These are phyloP conservation scores for Plasmodium fragile DNA, from an alignment of 169 alveolate species.

Conservation along the genomic window DNA sequence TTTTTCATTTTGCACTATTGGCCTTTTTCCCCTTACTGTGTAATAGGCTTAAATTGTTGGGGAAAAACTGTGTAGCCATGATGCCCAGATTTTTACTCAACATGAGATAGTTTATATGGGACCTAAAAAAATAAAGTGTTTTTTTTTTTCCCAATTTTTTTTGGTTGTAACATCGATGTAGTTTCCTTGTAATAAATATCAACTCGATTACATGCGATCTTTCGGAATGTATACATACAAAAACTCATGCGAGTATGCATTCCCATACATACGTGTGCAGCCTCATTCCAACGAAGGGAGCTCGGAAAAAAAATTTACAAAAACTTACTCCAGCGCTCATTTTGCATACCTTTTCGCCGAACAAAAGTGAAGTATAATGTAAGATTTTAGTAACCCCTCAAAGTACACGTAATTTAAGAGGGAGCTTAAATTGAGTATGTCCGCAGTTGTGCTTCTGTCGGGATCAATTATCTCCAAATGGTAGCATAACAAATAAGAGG, in stretches of 20 bases:
- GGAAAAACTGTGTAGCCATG: slow-evolving; percentile 27
- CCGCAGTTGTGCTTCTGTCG: not conserved
- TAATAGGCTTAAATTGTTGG: slow-evolving; percentile 24
- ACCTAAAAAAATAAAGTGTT: slow-evolving; percentile 29
- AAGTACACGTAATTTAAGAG: slow-evolving; percentile 22
- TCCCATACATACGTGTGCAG: not conserved
- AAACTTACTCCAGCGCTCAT: not conserved
- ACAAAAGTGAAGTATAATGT: slow-evolving; percentile 19
- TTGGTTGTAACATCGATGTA: not conserved
- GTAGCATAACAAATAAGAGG: slow-evolving; percentile 39
- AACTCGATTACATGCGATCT: not conserved
- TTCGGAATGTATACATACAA: not conserved
- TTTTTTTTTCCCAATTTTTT: not conserved
- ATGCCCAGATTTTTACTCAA: slow-evolving; percentile 51
- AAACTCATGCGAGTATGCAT: not conserved
- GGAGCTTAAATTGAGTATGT: not conserved
- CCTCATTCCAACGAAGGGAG: not conserved
- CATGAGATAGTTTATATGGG: slow-evolving; percentile 18
- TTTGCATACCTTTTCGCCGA: slow-evolving; percentile 38
- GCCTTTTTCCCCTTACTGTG: slow-evolving; percentile 16
- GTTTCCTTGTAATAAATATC: not conserved
- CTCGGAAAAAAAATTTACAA: not conserved
- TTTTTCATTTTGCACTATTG: not conserved
- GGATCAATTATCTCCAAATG: slow-evolving; percentile 24
- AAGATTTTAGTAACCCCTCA: slow-evolving; percentile 47